phyloP scores from a whole-genome alignment of 2,329 filamentous ascomycete species.

The Byssochlamys sp. region DNA sequence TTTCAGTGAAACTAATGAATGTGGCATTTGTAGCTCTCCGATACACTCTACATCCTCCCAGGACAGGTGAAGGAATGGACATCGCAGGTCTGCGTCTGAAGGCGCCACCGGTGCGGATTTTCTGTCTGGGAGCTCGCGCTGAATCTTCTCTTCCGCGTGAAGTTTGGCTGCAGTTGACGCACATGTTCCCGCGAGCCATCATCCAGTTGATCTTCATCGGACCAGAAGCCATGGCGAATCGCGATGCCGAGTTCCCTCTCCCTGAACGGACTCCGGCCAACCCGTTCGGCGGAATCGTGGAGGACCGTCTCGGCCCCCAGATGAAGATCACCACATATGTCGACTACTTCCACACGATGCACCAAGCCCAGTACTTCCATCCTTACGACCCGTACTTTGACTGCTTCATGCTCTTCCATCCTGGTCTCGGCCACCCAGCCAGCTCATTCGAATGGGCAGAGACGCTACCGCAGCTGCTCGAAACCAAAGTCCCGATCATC shows the following conservation, averaged over 20 bases:
- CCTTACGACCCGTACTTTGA: slow-evolving; percentile 98
- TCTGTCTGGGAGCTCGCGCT: slow-evolving; percentile 88
- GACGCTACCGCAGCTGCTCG: slow-evolving; percentile 77
- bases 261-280: slow-evolving; percentile 76
- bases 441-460: slow-evolving; percentile 89
- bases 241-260: slow-evolving; percentile 83
- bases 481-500: slow-evolving; percentile 91
- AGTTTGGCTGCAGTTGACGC: slow-evolving; percentile 86
- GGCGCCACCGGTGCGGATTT: slow-evolving; percentile 80
- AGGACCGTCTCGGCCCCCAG: slow-evolving; percentile 75
- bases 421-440: slow-evolving; percentile 86
- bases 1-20: slow-evolving; percentile 3
- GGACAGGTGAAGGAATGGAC: slow-evolving; percentile 60
- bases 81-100: slow-evolving; percentile 73
- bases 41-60: slow-evolving; percentile 85
- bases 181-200: slow-evolving; percentile 84
- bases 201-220: slow-evolving; percentile 92
- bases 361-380: slow-evolving; percentile 79
- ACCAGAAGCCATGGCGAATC: slow-evolving; percentile 89
- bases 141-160: slow-evolving; percentile 91
- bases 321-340: slow-evolving; percentile 98
- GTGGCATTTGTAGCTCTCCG: slow-evolving; percentile 56
- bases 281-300: slow-evolving; percentile 86
- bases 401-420: slow-evolving; percentile 93
- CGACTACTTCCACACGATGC: slow-evolving; percentile 94